phyloP scores from a whole-genome alignment of 108 stramenopile species.

The Pseudonitzschia delicatissima region DNA sequence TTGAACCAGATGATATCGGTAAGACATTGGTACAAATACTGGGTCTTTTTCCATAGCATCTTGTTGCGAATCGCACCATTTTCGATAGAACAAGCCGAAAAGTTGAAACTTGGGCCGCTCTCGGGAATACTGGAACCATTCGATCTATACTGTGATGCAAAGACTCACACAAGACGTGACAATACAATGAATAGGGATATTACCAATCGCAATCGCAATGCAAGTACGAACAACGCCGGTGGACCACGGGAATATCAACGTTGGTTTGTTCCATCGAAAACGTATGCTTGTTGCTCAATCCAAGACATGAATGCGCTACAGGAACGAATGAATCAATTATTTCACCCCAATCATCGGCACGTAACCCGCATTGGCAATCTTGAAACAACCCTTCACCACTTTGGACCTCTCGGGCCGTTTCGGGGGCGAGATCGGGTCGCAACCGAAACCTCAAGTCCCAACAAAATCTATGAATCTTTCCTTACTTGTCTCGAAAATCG shows the following conservation, averaged over 20 bases:
- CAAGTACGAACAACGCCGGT: background rate
- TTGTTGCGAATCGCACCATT: conserved; percentile 19
- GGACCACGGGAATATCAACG: background rate
- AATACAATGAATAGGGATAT: background rate
- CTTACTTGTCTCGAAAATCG: background rate
- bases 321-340: background rate
- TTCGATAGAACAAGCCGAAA: background rate
- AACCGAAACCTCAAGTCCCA: background rate
- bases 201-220: background rate
- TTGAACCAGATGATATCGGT: background rate
- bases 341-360: background rate
- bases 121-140: conserved; percentile 2
- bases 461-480: no score
- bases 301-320: background rate
- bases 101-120: background rate
- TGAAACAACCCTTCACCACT: conserved; percentile 20
- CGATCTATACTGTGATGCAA: background rate
- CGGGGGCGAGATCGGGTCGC: conserved; percentile 40
- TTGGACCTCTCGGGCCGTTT: conserved; percentile 44
- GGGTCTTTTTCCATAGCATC: conserved; percentile 36
- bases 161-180: background rate
- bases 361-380: background rate
- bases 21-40: conserved; percentile 25
- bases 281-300: background rate
- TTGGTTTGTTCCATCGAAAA: background rate